These are phyloP conservation scores for Saccharomycopsis guyanensis DNA, from an alignment of 805 yeast species.

Conservation along the genomic window DNA sequence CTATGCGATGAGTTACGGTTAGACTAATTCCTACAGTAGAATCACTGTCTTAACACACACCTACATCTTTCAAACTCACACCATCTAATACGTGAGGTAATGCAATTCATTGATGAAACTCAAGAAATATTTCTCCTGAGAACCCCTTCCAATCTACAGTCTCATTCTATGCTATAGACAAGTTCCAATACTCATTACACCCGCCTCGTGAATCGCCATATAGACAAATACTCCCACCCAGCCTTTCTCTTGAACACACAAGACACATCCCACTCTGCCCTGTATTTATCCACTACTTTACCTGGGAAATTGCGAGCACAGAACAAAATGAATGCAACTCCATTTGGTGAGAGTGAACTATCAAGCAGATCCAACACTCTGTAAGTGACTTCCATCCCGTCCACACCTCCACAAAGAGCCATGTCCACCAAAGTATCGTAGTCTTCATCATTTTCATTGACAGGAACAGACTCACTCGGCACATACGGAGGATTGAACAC, in stretches of 20 bases:
- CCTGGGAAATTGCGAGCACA: conserved; percentile 88
- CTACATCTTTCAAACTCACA: too few relatives aligned
- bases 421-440: conserved; percentile 64
- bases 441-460: conserved; percentile 20
- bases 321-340: conserved; percentile 81
- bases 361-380: conserved; percentile 48
- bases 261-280: conserved; percentile 44
- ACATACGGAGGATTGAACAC: conserved; percentile 97
- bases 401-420: conserved; percentile 82
- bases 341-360: conserved; percentile 44
- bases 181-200: too few relatives aligned
- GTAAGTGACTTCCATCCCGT: conserved; percentile 85
- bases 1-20: too few relatives aligned
- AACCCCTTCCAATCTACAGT: too few relatives aligned
- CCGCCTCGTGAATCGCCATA: conserved; percentile 49
- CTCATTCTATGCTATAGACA: too few relatives aligned
- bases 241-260: conserved; percentile 67
- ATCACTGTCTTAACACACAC: too few relatives aligned
- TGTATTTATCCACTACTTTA: conserved; percentile 43
- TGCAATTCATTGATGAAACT: too few relatives aligned
- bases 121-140: too few relatives aligned
- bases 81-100: too few relatives aligned
- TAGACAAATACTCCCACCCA: conserved; percentile 90
- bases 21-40: too few relatives aligned
- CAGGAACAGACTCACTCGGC: conserved; percentile 75